Conservation (phyloP, 2,329 filamentous ascomycete species). For the Pseudopithomyces maydicus region DNA sequence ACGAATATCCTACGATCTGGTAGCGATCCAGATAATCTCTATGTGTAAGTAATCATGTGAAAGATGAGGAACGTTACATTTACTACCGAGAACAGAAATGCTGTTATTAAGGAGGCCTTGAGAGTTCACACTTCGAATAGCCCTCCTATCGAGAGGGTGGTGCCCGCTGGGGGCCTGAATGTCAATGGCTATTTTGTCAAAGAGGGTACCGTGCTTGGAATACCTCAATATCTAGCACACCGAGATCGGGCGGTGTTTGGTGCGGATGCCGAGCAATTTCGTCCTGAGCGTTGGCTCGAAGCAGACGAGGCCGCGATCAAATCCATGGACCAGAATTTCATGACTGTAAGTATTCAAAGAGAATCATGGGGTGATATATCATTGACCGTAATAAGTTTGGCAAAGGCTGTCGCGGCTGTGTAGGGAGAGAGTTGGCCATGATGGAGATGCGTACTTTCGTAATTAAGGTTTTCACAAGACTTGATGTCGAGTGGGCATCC, state of each 20-base stretch:
- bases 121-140: not conserved
- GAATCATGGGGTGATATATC: not conserved
- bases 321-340: not conserved
- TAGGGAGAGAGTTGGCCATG: not conserved
- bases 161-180: not conserved
- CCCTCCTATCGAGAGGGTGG: not conserved
- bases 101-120: not conserved
- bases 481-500: not conserved
- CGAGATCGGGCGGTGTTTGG: not conserved
- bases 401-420: not conserved
- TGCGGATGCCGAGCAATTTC: not conserved
- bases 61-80: not conserved
- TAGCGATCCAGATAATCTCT: not conserved
- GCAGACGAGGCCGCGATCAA: not conserved
- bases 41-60: not conserved
- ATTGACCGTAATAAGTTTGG: not conserved
- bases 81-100: not conserved
- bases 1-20: not conserved
- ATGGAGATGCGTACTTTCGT: not conserved
- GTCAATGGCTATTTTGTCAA: not conserved
- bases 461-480: not conserved
- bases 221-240: not conserved
- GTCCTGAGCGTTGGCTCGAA: not conserved
- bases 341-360: not conserved
- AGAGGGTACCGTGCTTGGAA: not conserved